Conservation (phyloP, 2,329 filamentous ascomycete species). For the Penicillium sp. region DNA sequence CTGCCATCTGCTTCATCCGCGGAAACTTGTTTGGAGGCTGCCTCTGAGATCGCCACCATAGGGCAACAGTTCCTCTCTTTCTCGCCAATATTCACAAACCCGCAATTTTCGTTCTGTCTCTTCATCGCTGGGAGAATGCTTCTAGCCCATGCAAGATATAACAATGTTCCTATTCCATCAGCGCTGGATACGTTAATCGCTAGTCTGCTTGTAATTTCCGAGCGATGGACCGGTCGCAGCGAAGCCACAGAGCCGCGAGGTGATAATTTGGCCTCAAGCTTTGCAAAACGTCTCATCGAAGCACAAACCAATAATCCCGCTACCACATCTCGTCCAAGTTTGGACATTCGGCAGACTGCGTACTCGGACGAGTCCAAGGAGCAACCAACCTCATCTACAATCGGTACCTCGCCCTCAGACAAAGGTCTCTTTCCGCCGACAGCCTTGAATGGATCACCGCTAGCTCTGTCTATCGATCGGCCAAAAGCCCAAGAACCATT, state of each 20-base stretch:
- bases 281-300: constrained; percentile 23
- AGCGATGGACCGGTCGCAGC: constrained; percentile 41
- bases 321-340: constrained; percentile 4
- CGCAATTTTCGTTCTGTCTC: constrained; percentile 52
- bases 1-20: constrained; percentile 53
- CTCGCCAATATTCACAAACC: constrained; percentile 33
- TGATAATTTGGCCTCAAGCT: constrained; percentile 24
- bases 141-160: constrained; percentile 43
- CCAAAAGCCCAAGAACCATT: not conserved
- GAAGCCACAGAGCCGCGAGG: not conserved
- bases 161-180: constrained; percentile 29
- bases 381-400: not conserved
- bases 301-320: constrained; percentile 10
- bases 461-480: not conserved
- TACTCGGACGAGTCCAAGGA: constrained; percentile 21
- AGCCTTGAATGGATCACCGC: not conserved
- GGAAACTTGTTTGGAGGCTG: constrained; percentile 55
- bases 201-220: constrained; percentile 42
- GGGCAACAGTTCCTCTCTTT: constrained; percentile 51
- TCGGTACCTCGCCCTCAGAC: not conserved
- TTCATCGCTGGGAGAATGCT: constrained; percentile 51
- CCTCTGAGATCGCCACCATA: constrained; percentile 48
- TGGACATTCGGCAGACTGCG: constrained; percentile 25
- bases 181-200: constrained; percentile 40
- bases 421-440: not conserved